Percentiles rank a stretch among this genome's conserved stretches.
These are phyloP conservation scores for Omphalotus guepiniiformis DNA, from an alignment of 768 basidiomycete genomes.

Conservation along the genomic window DNA sequence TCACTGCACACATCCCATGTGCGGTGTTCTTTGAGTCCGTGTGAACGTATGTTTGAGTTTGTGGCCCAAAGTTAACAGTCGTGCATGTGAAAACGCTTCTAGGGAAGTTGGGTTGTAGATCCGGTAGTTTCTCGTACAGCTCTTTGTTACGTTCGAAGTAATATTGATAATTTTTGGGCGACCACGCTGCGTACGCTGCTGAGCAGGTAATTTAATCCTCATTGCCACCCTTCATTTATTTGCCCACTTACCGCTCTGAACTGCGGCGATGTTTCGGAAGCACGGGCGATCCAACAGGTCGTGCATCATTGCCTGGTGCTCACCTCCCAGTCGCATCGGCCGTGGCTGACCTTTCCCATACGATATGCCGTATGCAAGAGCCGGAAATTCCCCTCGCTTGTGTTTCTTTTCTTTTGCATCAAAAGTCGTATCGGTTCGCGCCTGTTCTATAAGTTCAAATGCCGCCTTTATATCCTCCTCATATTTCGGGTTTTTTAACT, in stretches of 20 bases:
- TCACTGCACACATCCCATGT: neutral
- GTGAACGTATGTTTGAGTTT: neutral
- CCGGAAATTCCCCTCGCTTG: neutral
- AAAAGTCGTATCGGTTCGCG: neutral
- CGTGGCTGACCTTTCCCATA: conserved; percentile 1
- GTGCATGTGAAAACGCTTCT: neutral
- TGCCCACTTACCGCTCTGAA: neutral
- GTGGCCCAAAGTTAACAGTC: neutral
- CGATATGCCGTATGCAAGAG: neutral
- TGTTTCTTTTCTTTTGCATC: neutral
- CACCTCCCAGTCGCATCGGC: neutral
- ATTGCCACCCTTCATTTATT: too few relatives aligned
- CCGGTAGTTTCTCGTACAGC: neutral
- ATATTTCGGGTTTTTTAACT: neutral
- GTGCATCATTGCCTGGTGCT: too few relatives aligned
- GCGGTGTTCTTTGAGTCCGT: neutral
- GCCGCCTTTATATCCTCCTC: neutral
- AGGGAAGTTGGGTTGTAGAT: neutral
- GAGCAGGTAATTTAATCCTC: too few relatives aligned
- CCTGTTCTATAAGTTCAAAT: neutral
- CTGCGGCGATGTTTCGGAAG: neutral
- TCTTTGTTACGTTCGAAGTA: neutral
- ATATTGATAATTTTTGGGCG: neutral
- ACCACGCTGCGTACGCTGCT: neutral
- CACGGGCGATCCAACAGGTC: neutral